phyloP scores from a whole-genome alignment of 78 protist genomes.

The Diacronema lutheri region DNA sequence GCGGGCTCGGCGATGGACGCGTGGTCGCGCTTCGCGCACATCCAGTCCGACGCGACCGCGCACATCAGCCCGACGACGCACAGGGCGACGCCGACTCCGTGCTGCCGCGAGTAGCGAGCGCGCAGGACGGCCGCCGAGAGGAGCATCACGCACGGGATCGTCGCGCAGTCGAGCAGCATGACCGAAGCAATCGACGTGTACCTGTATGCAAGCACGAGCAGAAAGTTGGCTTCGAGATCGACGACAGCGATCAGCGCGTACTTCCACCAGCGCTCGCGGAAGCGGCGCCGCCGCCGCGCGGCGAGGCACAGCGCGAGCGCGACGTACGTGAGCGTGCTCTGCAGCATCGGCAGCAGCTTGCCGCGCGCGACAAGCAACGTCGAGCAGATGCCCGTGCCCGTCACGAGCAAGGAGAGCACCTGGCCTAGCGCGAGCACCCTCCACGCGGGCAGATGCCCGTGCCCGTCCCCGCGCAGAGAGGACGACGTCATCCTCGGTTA shows the following conservation, averaged over 20 bases:
- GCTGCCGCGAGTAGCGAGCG: neutral
- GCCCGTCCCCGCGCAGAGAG: no score
- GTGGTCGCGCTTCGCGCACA: no score
- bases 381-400: no score
- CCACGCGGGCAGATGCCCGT: no score
- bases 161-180: slow-evolving; percentile 15
- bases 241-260: neutral
- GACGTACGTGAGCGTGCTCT: no score
- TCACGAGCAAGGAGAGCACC: no score
- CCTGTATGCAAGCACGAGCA: slow-evolving; percentile 30
- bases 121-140: neutral
- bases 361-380: no score
- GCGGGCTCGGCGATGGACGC: neutral
- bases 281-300: no score
- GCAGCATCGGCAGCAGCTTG: no score
- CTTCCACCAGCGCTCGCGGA: slow-evolving; percentile 7
- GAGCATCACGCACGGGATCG: slow-evolving; percentile 22
- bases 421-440: no score
- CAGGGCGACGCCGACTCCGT: neutral
- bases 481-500: no score
- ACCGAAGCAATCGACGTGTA: slow-evolving; percentile 29
- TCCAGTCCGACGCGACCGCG: neutral
- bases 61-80: neutral
- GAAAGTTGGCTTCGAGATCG: slow-evolving; percentile 36
- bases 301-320: no score